Conservation (phyloP, 2,329 filamentous ascomycete species). For the Dothistroma septosporum region DNA sequence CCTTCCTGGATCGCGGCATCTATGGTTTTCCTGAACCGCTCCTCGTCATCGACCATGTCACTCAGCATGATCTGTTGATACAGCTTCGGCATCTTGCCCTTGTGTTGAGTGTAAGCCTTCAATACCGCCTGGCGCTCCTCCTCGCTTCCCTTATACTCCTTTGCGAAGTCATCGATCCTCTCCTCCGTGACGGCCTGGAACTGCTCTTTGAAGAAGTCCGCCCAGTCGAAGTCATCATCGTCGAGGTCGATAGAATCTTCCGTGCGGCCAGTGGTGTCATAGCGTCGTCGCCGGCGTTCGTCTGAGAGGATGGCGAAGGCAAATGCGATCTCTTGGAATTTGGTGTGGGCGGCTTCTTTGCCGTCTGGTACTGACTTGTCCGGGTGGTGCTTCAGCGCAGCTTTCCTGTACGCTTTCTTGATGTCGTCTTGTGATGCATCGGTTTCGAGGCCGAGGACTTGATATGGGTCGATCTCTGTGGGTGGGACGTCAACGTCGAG, state of each 20-base stretch:
- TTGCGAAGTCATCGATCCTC: conserved; percentile 70
- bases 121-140: conserved; percentile 80
- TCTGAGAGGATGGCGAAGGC: conserved; percentile 93
- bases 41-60: conserved; percentile 76
- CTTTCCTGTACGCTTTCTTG: conserved; percentile 87
- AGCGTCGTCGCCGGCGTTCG: conserved; percentile 71
- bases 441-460: conserved; percentile 64
- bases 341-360: conserved; percentile 68
- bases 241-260: conserved; percentile 67
- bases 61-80: conserved; percentile 86
- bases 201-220: conserved; percentile 80
- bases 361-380: conserved; percentile 55
- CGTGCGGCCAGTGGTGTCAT: conserved; percentile 86
- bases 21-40: conserved; percentile 75
- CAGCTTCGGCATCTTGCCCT: conserved; percentile 72
- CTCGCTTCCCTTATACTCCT: conserved; percentile 76
- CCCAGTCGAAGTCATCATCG: conserved; percentile 76
- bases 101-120: conserved; percentile 64
- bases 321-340: conserved; percentile 87
- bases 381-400: conserved; percentile 76
- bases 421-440: conserved; percentile 72
- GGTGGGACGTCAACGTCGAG: conserved; percentile 57
- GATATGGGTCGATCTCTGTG: conserved; percentile 71
- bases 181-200: conserved; percentile 72
- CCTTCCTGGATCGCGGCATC: conserved; percentile 70